A percentile compares a stretch with the other conserved stretches of the same genome.
These are phyloP conservation scores for Pyrus hybrid DNA, from an alignment of 331 rosid genomes.

Conservation along the genomic window DNA sequence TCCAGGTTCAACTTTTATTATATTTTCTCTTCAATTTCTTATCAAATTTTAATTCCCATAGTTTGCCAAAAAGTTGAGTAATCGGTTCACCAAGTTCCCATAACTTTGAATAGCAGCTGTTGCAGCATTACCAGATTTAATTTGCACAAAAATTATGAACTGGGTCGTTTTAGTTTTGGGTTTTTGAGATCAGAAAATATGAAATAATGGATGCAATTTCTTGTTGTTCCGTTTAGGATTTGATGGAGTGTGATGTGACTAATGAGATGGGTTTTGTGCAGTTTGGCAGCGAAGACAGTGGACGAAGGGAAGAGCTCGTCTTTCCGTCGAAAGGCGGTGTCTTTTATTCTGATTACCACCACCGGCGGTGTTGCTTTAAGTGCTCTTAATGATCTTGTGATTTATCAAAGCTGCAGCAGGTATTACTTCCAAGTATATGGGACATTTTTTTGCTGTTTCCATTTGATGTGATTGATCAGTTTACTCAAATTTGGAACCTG, in stretches of 20 bases:
- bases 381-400: conserved; percentile 80
- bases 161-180: neutral
- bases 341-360: conserved; percentile 58
- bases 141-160: neutral
- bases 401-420: conserved; percentile 87
- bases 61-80: neutral
- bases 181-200: neutral
- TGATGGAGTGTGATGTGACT: conserved; percentile 9
- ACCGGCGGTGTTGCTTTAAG: conserved; percentile 94
- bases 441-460: neutral
- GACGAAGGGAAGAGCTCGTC: conserved; percentile 44
- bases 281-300: conserved; percentile 26
- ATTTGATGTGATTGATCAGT: neutral
- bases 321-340: conserved; percentile 60
- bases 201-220: neutral
- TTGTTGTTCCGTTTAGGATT: neutral
- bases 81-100: neutral
- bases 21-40: neutral
- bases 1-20: conserved; percentile 33
- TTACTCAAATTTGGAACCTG: neutral
- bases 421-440: conserved; percentile 12
- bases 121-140: neutral
- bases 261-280: conserved; percentile 31
- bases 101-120: neutral
- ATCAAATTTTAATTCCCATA: neutral